Base-by-base conservation (phyloP, 2,329 filamentous ascomycete genomes). In the Pseudocercospora musae region DNA sequence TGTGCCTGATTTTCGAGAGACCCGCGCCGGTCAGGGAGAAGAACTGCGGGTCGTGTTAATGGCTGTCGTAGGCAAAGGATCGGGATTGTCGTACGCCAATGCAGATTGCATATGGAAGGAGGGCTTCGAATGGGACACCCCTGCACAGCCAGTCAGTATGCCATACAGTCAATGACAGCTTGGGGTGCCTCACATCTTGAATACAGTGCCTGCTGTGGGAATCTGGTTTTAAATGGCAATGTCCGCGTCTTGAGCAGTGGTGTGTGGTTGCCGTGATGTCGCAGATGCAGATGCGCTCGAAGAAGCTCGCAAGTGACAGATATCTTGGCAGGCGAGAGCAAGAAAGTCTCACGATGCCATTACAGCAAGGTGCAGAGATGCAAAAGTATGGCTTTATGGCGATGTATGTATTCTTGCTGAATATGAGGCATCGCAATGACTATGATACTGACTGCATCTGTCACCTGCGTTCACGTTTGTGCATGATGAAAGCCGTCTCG, bases 121-220 rank as follows among this genome's bases (percentile, higher is more conserved):
- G 76, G 68, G 86, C 82, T 78, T 89, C 86, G 75, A 88, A 88
- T 49, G 86, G 86, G 66, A 89, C 84, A 76, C 85, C 85, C 86
- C 87, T 87, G 49, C 56, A 37, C 25, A 49, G 20, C 3, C 11
- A 54, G 37, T 63, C 29, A 49, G 27, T 46, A 52, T 23, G 23
- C 53, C 29, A 21, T 42, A 20, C 13, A 1, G 37, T 18, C 9
- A 56, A 23, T 11, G 15, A 49, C 20, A 29, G 55, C 50, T 25
- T 18, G 44, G 40, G 20, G 44, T 44, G 15, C 6, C 59, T 49
- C 23, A 60, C 59, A 60, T 60, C 15, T 50, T 57, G 59, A 20
- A 18, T 15, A n/a, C 18, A 15, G 27, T 54, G 13, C 48, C 37
- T 60, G 25, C 29, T 20, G 49, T 44, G 49, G 50, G 20, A 23